Conservation (phyloP, 2,329 filamentous ascomycete species). For the Fusarium veterinarium region DNA sequence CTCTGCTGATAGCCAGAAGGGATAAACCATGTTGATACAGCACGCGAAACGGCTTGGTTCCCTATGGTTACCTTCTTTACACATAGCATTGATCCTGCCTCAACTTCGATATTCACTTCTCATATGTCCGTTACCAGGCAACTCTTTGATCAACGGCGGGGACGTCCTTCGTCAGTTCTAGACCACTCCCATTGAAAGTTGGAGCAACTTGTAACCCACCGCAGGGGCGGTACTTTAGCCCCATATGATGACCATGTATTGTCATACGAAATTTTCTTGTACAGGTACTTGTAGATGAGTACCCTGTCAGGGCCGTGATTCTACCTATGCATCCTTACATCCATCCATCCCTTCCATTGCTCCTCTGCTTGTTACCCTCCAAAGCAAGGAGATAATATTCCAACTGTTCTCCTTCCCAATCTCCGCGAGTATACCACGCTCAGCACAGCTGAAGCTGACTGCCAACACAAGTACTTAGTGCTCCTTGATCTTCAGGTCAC, state of each 20-base stretch:
- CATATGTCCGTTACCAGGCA: conserved; percentile 1
- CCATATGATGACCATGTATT: conserved; percentile 52
- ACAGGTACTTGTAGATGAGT: conserved; percentile 47
- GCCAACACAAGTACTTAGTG: not conserved
- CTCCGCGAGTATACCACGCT: not conserved
- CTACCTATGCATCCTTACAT: conserved; percentile 18
- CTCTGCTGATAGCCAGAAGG: conserved; percentile 12
- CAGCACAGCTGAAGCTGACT: conserved; percentile 8
- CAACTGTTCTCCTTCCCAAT: conserved; percentile 19
- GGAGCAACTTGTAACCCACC: conserved; percentile 20
- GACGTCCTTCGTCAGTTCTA: conserved; percentile 37
- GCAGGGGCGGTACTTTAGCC: conserved; percentile 49
- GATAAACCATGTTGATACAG: conserved; percentile 20
- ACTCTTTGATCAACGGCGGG: conserved; percentile 29
- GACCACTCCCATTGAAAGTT: conserved; percentile 38
- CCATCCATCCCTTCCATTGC: conserved; percentile 13
- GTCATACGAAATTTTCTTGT: conserved; percentile 51
- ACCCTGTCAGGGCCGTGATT: conserved; percentile 37
- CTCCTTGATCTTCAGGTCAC: conserved; percentile 7
- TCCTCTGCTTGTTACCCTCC: conserved; percentile 12
- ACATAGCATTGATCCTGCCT: not conserved
- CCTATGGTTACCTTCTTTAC: conserved; percentile 7
- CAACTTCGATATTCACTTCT: not conserved
- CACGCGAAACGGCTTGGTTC: conserved; percentile 20
- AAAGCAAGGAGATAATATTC: conserved; percentile 16